Base-by-base conservation (phyloP, 129 eudicot genomes). In the Oenanthe sinensis region DNA sequence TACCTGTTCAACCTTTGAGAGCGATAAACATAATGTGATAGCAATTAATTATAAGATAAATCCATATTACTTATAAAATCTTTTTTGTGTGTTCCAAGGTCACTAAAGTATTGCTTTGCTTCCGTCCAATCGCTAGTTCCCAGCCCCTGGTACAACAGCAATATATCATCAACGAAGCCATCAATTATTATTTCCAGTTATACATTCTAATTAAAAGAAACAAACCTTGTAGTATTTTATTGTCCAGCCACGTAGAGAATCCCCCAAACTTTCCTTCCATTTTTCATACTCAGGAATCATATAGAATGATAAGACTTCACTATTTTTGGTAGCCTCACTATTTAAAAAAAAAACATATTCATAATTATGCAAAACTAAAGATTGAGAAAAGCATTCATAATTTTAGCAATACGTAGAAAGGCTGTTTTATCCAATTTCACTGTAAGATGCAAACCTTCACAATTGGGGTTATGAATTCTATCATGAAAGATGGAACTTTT, bases 161-260 rank as follows among this genome's bases (percentile, higher is more conserved):
- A 15, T 33, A 69, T 17, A 69, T 17, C 47, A 67, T 73, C 30
- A 63, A 33, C 11, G 9, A 71, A 49, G 19, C 65, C 45, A 16
- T 52, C 45, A 48, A 20, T 17, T 10, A 26, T 47, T 15, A 13
- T 62, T 39, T 37, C 63, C 73, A 45, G 19, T 0, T 5, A 10
- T 28, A 22, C 10, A 71, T 19, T 8, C 8, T 48, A 40, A 24
- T 39, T 28, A 0, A 0, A 28, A 22, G 3, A 81, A 44, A 81
- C 83, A 79, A 69, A 91, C 98, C 98, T 95, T 95, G 85, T 95
- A 95, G 90, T 95, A 92, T 87, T 95, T 95, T 9, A 92, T 90
- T n/a, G 86, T 79, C 96, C 87, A 92, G 39, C 89, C 85, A 39
- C 75, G 85, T 65, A 90, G 82, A 80, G 76, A 83, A 33, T 68